Percentiles rank a stretch among this genome's conserved stretches.
Evolutionary conservation across 2,329 filamentous ascomycete species (phyloP).

Genomic region (Magnaporthales sp.): DNA sequence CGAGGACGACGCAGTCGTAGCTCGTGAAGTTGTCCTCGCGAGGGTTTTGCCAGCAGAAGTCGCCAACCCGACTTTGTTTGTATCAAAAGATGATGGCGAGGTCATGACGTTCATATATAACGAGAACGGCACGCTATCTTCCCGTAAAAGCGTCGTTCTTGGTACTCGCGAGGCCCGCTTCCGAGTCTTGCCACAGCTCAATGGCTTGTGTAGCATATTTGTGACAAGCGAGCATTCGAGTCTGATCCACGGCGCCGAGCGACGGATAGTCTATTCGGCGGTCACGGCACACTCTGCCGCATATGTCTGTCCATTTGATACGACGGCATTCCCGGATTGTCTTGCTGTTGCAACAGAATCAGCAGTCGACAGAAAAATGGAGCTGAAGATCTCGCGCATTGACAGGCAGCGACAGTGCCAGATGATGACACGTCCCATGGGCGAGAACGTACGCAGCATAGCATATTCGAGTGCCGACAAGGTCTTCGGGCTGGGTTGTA

Average conservation of each 20-base stretch:
- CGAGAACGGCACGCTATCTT: conserved; percentile 51
- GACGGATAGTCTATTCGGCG: conserved; percentile 83
- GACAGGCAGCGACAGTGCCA: conserved; percentile 84
- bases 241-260: conserved; percentile 83
- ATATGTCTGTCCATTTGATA: conserved; percentile 74
- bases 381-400: conserved; percentile 71
- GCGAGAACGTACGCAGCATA: conserved; percentile 77
- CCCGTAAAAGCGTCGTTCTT: conserved; percentile 72
- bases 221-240: conserved; percentile 92
- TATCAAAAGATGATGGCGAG: conserved; percentile 87
- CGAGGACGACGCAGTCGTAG: conserved; percentile 66
- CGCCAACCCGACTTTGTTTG: conserved; percentile 65
- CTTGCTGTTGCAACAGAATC: conserved; percentile 72
- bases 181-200: conserved; percentile 61
- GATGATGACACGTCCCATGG: conserved; percentile 68
- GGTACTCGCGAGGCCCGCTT: conserved; percentile 80
- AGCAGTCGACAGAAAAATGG: conserved; percentile 16
- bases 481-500: conserved; percentile 80
- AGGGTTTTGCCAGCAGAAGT: conserved; percentile 58
- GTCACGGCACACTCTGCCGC: conserved; percentile 83
- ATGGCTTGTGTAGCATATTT: conserved; percentile 69
- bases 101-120: conserved; percentile 77
- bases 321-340: conserved; percentile 69
- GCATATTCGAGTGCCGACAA: conserved; percentile 74
- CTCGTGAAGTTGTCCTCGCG: conserved; percentile 71